Conservation (phyloP, 768 basidiomycete genomes). For the Lentinula boryana region DNA sequence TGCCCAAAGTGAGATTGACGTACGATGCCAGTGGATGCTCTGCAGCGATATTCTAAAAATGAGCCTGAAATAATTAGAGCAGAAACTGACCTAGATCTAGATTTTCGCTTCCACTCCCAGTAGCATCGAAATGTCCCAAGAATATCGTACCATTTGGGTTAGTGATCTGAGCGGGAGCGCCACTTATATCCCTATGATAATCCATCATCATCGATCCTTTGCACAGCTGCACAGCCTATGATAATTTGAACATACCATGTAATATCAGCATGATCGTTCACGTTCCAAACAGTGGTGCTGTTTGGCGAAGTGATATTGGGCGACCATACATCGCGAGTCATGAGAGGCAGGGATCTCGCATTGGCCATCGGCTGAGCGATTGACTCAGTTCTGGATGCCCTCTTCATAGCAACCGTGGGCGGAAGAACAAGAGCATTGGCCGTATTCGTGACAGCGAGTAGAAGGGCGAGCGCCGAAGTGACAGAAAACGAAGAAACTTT, state of each 20-base stretch:
- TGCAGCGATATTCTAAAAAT: conserved; percentile 14
- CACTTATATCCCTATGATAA: conserved; percentile 32
- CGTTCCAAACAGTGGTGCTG: conserved; percentile 30
- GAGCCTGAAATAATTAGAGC: background rate
- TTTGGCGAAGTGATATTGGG: conserved; percentile 37
- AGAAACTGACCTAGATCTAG: conserved; percentile 34
- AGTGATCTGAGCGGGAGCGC: conserved; percentile 24
- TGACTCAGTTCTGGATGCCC: background rate
- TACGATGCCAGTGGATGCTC: conserved; percentile 43
- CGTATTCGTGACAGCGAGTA: conserved; percentile 11
- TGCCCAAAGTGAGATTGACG: conserved; percentile 39
- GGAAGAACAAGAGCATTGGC: conserved; percentile 21
- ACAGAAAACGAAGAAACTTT: conserved; percentile 14
- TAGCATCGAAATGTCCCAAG: conserved; percentile 37
- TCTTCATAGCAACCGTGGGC: conserved; percentile 16
- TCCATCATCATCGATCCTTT: background rate
- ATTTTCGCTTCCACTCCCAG: conserved; percentile 34
- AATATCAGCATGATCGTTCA: conserved; percentile 29
- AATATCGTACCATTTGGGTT: conserved; percentile 35
- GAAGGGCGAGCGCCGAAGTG: conserved; percentile 14
- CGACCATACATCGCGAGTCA: conserved; percentile 29
- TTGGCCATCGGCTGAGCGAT: background rate
- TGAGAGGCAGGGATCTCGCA: conserved; percentile 1
- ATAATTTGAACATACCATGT: conserved; percentile 32
- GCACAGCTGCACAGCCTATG: background rate